A percentile compares a stretch with the other conserved stretches of the same genome.
Conservation (phyloP, 2,329 filamentous ascomycete species). For the Sporothrix sp. region DNA sequence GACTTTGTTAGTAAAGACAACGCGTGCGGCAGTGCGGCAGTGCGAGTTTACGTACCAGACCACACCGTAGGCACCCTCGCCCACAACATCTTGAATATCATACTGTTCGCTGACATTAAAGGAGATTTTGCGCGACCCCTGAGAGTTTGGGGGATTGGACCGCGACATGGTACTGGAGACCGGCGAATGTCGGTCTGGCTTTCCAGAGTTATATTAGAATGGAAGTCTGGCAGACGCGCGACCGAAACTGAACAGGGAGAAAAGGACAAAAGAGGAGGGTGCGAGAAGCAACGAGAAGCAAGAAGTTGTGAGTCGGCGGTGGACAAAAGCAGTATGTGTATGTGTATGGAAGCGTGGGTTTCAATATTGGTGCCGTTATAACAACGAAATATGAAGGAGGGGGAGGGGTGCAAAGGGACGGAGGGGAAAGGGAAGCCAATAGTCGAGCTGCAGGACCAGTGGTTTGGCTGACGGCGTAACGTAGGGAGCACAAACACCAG, state of each 20-base stretch:
- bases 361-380: conserved; percentile 7
- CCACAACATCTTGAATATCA: conserved; percentile 98
- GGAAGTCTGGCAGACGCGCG: too few species aligned
- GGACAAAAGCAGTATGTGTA: not conserved
- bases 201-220: too few species aligned
- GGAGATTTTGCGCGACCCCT: conserved; percentile 82
- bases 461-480: conserved; percentile 3
- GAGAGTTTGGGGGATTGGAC: conserved; percentile 44
- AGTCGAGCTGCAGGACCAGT: conserved; percentile 7
- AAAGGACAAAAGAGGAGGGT: not conserved
- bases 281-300: not conserved
- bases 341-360: not conserved
- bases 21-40: not conserved
- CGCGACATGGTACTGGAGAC: conserved; percentile 45
- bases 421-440: not conserved
- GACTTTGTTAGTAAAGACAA: not conserved
- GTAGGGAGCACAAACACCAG: not conserved
- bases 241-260: not conserved
- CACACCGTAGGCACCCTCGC: conserved; percentile 95
- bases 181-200: too few species aligned
- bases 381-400: not conserved
- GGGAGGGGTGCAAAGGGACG: not conserved
- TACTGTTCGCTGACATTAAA: conserved; percentile 99
- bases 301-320: not conserved
- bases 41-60: conserved; percentile 63